Evolutionary conservation across 2,329 filamentous ascomycete species (phyloP), one percentile per base, ranked within the genome.

Genomic region (Nothophaeocryptopus gaeumannii): DNA sequence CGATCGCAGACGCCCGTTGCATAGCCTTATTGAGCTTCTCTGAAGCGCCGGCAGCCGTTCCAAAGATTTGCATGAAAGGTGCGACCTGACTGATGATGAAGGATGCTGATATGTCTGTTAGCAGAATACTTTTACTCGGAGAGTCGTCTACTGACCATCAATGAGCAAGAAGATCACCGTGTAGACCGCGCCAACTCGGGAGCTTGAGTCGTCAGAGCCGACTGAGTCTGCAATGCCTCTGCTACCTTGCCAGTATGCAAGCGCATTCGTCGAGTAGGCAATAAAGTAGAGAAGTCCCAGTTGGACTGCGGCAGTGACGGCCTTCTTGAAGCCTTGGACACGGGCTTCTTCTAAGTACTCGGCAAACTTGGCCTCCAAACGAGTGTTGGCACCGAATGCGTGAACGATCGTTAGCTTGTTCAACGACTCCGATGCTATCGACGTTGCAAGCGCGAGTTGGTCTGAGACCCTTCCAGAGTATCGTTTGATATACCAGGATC

Each of bases 231-330:
- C 75, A 36, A 83, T 76, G 44, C 76, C 76, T 32, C 71, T 74
- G 54, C 80, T 83, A 40, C 83, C 84, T 63, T 85, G 78, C 81
- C 82, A 87, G 61, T 85, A 86, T 0, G 83, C 81, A 11, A 87
- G 71, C 1, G 81, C 82, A 62, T 86, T 86, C 5, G 81, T 82
- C 2, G 81, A 77, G 56, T 84, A 86, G 3, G 82, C 81, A 55
- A 87, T 79, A 55, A 87, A 86, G 63, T 85, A 87, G 5, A 86
- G 69, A 12, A 79, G 65, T 8, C 83, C 83, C 7, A 80, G 74
- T 60, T 85, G 81, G 0, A 79, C 65, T 3, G 78, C 84, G 20
- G 78, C 73, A 1, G 77, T 73, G 1, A 76, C 66, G 0, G 80
- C 77, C 62, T 85, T 86, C 54, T 80, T 79, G 51, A 81, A 74